Base-by-base conservation (phyloP, 1,284 basidiomycete species). In the Mycosarcoma mackinlayi region DNA sequence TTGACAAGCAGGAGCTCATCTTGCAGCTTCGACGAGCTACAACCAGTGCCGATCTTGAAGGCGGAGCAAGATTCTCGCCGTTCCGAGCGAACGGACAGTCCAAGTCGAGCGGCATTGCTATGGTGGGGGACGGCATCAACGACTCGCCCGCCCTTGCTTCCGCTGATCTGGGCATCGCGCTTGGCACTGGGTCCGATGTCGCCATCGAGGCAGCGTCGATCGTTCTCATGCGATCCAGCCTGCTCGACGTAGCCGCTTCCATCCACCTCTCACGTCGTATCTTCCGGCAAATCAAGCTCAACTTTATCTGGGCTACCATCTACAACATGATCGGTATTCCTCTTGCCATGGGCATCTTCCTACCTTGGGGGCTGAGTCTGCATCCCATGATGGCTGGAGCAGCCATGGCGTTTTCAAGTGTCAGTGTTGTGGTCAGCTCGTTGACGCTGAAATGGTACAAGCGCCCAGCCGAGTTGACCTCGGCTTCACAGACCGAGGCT, bases 71-170 rank as follows among this genome's bases (percentile, higher is more conserved):
- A 18, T 72, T 56, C 34, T 71, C 42, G 8, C 41, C 37, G 18
- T 55, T 58, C 37, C 46, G 46, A 21, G 39, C 55, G 48, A 54
- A 54, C 21, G 60, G 69, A 13, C 60, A 57, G 18, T 50, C 58
- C 16, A 60, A 59, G 30, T 57, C 49, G 7, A 52, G 61, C 8
- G 73, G 73, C 19, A 58, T 76, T 27, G 78, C 79, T 19, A 79
- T 94, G 93, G 93, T 99, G 45, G 96, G 96, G 19, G 96, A 99
- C 83, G 96, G 96, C 18, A 96, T 98, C 85, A 98, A 99, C 83
- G 96, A 99, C 83, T 95, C 94, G 0, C 95, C 94, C 0, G 96
- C 95, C 1, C 89, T 98, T 1, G 94, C 95, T 16, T 92, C 92
- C 3, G 92, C 95, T 0, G 92, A 93, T 2, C 91, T 98, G 28